Conservation (phyloP, 2,329 filamentous ascomycete species). For the Neonectria coccinea region DNA sequence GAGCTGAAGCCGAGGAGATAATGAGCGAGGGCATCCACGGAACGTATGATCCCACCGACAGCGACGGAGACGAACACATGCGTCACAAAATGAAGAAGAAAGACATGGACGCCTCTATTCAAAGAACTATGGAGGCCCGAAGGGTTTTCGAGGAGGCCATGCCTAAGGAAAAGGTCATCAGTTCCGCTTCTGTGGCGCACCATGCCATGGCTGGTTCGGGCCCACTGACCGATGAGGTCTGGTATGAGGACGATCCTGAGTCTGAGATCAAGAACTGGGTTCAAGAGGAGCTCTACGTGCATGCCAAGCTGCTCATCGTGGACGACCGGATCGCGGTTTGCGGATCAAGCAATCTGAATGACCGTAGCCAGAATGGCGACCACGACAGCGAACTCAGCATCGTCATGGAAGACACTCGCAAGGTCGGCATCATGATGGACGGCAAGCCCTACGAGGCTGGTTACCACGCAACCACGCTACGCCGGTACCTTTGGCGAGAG, state of each 20-base stretch:
- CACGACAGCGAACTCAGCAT: constrained; percentile 94
- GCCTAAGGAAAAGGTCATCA: constrained; percentile 53
- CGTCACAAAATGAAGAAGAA: constrained; percentile 53
- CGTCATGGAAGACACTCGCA: constrained; percentile 85
- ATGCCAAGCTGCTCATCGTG: constrained; percentile 89
- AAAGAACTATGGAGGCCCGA: constrained; percentile 60
- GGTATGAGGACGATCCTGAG: constrained; percentile 78
- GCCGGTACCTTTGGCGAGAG: constrained; percentile 88
- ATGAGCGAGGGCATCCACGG: constrained; percentile 82
- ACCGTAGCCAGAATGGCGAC: constrained; percentile 85
- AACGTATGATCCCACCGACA: constrained; percentile 55
- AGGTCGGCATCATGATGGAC: constrained; percentile 79
- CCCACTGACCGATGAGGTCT: constrained; percentile 75
- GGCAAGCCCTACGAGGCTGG: constrained; percentile 81
- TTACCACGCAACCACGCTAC: constrained; percentile 83
- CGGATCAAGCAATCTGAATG: constrained; percentile 91
- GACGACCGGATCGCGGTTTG: constrained; percentile 89
- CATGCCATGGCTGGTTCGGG: constrained; percentile 79
- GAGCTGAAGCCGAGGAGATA: constrained; percentile 88
- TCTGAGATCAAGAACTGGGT: constrained; percentile 89
- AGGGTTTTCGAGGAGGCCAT: constrained; percentile 64
- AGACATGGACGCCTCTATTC: constrained; percentile 50
- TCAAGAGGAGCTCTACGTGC: constrained; percentile 96
- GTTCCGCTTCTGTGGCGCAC: constrained; percentile 70
- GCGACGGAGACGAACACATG: constrained; percentile 63